Evolutionary conservation across 2,329 filamentous ascomycete genomes (phyloP), one percentile per base, ranked within the genome.

Genomic region (Fonsecaea erecta): DNA sequence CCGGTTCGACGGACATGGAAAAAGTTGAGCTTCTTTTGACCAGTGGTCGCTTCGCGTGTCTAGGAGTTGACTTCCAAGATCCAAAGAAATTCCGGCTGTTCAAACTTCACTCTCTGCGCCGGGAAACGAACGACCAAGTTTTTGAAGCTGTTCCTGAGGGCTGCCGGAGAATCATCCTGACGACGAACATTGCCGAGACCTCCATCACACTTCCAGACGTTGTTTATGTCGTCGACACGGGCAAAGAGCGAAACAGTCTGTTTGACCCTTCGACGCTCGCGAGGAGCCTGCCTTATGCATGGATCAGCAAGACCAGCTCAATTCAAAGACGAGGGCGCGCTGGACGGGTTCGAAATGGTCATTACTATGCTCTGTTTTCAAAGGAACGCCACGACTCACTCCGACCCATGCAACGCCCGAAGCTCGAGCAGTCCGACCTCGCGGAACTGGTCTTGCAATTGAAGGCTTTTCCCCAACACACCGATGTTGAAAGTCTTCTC

Each of bases 131-230:
- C 63, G 72, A 70, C 2, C 75, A 78, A 2, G 75, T 84, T 14
- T 80, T 83, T 62, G 71, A 77, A 2, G 71, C 74, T 1, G 68
- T 79, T 2, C 76, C 79, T 2, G 57, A 35, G 11, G 94, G 94
- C 0, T 84, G 88, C 65, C 86, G 93, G 68, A 98, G 98, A 79
- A 95, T 99, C 69, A 93, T 99, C 1, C 84, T 99, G 59, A 93
- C 95, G 1, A 99, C 95, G 16, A 98, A 98, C 74, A 98, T 99
- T 76, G 95, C 95, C 2, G 95, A 99, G 77, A 98, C 95, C 0
- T 95, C 94, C 81, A 96, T 99, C 74, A 99, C 95, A 0, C 98
- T 99, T 70, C 94, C 94, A 1, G 94, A 98, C 75, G 92, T 99
- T 28, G 97, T 94, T 0, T 97, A 93, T 73, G 95, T 99, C 51